Evolutionary conservation across 495 filamentous ascomycete species (phyloP).

Genomic region (Penicillium paradoxum): DNA sequence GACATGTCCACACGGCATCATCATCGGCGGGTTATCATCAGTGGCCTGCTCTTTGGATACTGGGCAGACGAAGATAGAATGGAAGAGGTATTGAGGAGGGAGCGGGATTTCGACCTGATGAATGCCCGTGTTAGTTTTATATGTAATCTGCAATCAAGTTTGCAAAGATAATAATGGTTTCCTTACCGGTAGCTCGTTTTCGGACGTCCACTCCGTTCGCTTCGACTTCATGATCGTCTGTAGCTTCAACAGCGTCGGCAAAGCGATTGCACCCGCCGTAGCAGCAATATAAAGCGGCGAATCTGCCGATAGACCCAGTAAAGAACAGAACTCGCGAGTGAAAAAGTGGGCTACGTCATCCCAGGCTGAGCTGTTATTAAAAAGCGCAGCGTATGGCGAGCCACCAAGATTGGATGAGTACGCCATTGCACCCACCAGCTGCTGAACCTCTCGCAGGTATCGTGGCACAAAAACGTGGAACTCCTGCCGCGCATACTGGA

Average conservation of each 20-base stretch:
- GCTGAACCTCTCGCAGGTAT: constrained; percentile 69
- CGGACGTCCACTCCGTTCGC: constrained; percentile 89
- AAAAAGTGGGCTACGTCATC: constrained; percentile 77
- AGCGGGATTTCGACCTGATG: constrained; percentile 78
- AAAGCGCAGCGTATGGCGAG: constrained; percentile 72
- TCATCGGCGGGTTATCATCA: constrained; percentile 91
- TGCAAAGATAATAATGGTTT: neutral
- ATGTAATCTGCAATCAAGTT: neutral
- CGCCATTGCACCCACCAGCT: constrained; percentile 70
- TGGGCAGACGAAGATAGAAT: constrained; percentile 96
- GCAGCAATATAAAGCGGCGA: constrained; percentile 87
- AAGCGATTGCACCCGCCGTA: constrained; percentile 85
- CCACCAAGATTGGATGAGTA: constrained; percentile 61
- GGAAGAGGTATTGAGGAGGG: constrained; percentile 81
- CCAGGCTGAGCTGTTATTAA: constrained; percentile 70
- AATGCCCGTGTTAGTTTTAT: neutral
- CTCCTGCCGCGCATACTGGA: constrained; percentile 65
- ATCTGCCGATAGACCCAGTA: constrained; percentile 80
- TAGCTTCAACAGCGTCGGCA: constrained; percentile 80
- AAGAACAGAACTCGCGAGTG: constrained; percentile 90
- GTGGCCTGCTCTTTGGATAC: constrained; percentile 95
- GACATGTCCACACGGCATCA: constrained; percentile 96
- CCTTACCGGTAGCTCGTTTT: constrained; percentile 76
- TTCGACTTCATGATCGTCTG: constrained; percentile 77
- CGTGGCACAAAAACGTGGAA: constrained; percentile 63